A percentile compares a stretch with the other conserved stretches of the same genome.
Evolutionary conservation across 768 basidiomycete species (phyloP).

Genomic region (Lanmaoa pseudosensibilis): DNA sequence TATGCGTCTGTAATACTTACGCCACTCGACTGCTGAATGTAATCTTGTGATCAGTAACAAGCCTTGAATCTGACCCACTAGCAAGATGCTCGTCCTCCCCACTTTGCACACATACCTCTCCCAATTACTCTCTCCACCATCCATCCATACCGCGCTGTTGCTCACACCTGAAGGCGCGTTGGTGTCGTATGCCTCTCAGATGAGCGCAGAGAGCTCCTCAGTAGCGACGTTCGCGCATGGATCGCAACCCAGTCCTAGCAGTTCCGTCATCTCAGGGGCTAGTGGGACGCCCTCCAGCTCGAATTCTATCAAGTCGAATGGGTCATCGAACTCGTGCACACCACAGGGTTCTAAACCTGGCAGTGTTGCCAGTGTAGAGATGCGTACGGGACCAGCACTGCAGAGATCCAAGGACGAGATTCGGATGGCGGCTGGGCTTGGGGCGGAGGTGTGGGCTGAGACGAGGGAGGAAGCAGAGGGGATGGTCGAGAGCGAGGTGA

Average conservation of each 20-base stretch:
- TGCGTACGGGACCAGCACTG: background rate
- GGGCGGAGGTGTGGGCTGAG: conserved; percentile 78
- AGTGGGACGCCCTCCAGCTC: conserved; percentile 13
- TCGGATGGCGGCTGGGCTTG: conserved; percentile 68
- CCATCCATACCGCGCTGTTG: conserved; percentile 69
- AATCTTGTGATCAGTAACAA: background rate
- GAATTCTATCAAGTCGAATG: conserved; percentile 9
- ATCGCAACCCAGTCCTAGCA: conserved; percentile 5
- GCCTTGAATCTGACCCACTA: background rate
- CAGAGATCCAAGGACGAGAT: conserved; percentile 68
- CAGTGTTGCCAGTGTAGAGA: conserved; percentile 12
- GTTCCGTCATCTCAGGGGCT: conserved; percentile 3
- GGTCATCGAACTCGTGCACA: conserved; percentile 5
- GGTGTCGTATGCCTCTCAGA: conserved; percentile 59
- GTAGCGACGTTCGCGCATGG: background rate
- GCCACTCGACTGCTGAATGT: background rate
- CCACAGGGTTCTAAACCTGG: conserved; percentile 13
- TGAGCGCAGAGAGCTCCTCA: conserved; percentile 24
- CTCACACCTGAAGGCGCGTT: conserved; percentile 75
- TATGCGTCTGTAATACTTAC: background rate
- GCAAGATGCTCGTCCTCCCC: conserved; percentile 66
- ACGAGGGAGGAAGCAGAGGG: conserved; percentile 53
- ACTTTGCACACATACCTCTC: conserved; percentile 64
- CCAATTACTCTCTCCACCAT: conserved; percentile 58
- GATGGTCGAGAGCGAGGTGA: conserved; percentile 79